Evolutionary conservation across 2,329 filamentous ascomycete species (phyloP).

Genomic region (Metarhizium sp.): DNA sequence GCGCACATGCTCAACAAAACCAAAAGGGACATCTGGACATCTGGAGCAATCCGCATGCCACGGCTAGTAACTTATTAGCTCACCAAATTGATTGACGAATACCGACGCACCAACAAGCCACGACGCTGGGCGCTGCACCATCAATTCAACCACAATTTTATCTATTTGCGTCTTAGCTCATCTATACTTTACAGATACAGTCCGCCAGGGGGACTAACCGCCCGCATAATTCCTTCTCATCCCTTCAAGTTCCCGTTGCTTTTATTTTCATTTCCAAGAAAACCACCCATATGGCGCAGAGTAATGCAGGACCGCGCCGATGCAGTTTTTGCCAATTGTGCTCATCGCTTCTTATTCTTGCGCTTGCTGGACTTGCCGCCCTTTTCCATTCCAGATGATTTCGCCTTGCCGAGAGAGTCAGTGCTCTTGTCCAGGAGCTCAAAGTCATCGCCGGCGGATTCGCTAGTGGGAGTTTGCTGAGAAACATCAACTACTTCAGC

Average conservation of each 20-base stretch:
- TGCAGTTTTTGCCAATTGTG: background rate
- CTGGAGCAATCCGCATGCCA: background rate
- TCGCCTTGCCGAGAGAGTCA: conserved; percentile 42
- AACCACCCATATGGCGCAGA: background rate
- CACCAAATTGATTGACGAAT: background rate
- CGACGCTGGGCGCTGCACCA: background rate
- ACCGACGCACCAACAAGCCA: background rate
- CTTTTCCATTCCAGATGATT: conserved; percentile 38
- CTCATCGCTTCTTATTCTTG: conserved; percentile 8
- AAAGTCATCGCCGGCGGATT: conserved; percentile 51
- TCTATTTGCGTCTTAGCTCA: background rate
- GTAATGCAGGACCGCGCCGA: background rate
- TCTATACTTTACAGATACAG: background rate
- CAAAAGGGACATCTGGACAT: background rate
- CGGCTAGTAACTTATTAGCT: background rate
- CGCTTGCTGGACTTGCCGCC: conserved; percentile 14
- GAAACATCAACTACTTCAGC: conserved; percentile 38
- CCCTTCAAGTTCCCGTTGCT: background rate
- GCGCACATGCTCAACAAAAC: background rate
- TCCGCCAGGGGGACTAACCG: background rate
- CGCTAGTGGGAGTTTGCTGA: conserved; percentile 44
- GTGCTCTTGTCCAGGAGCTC: conserved; percentile 54
- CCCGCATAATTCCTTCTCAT: background rate
- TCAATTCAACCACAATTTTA: background rate
- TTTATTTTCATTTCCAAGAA: background rate